A percentile compares a stretch with the other conserved stretches of the same genome.
Conservation (phyloP, 345 rosid species). For the Rhodamnia argentea region DNA sequence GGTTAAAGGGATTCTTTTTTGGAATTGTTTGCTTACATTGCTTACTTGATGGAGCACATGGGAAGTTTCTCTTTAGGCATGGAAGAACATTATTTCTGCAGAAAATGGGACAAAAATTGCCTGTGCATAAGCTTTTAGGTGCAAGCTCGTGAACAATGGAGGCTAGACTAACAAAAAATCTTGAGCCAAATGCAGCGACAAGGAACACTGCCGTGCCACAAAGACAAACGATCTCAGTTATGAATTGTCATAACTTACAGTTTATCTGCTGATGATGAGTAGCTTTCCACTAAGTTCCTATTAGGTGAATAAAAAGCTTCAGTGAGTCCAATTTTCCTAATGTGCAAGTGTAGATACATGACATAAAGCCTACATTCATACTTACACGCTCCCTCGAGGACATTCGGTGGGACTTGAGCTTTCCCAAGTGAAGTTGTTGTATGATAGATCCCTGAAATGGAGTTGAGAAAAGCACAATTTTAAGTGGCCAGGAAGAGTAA, state of each 20-base stretch:
- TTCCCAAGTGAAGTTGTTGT: conserved; percentile 62
- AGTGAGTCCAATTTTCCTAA: background rate
- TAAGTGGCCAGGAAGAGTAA: background rate
- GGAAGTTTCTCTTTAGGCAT: conserved; percentile 54
- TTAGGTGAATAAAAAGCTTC: background rate
- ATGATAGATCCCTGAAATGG: conserved; percentile 57
- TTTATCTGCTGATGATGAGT: conserved; percentile 20
- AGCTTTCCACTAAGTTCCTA: conserved; percentile 87
- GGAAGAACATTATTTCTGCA: conserved; percentile 44
- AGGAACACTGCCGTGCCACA: background rate
- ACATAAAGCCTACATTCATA: background rate
- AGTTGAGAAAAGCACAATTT: background rate
- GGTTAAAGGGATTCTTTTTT: background rate
- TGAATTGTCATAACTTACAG: conserved; percentile 30
- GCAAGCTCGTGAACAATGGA: background rate
- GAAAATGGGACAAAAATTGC: background rate
- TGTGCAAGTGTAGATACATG: background rate
- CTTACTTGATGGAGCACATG: conserved; percentile 36
- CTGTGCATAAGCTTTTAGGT: background rate
- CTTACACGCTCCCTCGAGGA: conserved; percentile 61
- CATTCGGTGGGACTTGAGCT: conserved; percentile 46
- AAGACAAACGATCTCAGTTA: background rate
- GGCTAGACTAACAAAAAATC: background rate
- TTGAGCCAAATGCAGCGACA: background rate
- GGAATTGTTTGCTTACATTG: conserved; percentile 28